These are phyloP conservation scores for Letharia columbiana DNA, from an alignment of 495 filamentous ascomycete species.

Conservation along the genomic window DNA sequence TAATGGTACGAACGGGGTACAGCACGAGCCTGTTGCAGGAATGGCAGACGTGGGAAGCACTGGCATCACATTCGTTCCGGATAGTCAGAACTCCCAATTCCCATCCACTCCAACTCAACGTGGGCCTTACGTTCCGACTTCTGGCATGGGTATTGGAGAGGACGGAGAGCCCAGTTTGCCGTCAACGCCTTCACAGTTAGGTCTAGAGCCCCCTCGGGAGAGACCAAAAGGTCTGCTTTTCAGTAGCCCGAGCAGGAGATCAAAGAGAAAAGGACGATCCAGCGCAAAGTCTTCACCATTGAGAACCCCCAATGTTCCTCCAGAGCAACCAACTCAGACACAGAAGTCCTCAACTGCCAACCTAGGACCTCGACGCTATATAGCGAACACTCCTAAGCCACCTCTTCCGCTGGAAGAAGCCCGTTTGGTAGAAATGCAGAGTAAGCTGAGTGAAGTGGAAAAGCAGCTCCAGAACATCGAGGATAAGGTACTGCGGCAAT, in stretches of 20 bases:
- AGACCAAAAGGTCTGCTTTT: conserved; percentile 34
- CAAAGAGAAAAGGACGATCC: conserved; percentile 26
- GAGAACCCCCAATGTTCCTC: conserved; percentile 27
- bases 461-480: conserved; percentile 11
- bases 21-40: neutral
- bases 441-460: neutral
- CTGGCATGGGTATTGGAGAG: conserved; percentile 16
- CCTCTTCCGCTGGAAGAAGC: conserved; percentile 1
- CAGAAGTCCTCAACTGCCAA: neutral
- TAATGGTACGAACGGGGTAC: neutral
- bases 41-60: too few species aligned
- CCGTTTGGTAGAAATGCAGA: neutral
- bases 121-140: neutral
- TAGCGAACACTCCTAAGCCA: neutral
- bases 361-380: conserved; percentile 9
- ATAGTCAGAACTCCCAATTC: neutral
- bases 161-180: conserved; percentile 58
- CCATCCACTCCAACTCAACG: conserved; percentile 8
- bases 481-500: neutral
- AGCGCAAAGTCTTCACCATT: conserved; percentile 30
- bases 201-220: conserved; percentile 40
- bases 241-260: conserved; percentile 34
- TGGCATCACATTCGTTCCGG: neutral
- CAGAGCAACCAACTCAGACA: conserved; percentile 8
- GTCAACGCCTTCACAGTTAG: conserved; percentile 56